Percentiles rank a stretch among this genome's conserved stretches.
Evolutionary conservation across 148 eudicot species (phyloP).

Genomic region (Limonium bicolor): DNA sequence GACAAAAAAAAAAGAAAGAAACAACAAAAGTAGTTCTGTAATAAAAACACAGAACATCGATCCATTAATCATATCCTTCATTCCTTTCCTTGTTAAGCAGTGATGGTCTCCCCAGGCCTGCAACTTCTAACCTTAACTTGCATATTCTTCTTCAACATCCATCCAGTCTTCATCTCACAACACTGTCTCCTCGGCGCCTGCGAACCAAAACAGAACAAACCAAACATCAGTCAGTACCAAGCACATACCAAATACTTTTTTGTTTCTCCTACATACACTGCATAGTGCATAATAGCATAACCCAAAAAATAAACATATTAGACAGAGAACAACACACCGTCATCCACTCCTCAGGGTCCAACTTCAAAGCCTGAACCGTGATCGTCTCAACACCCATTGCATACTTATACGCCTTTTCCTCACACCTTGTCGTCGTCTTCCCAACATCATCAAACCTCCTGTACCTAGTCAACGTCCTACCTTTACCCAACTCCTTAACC

Average conservation of each 20-base stretch:
- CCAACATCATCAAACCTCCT: constrained; percentile 20
- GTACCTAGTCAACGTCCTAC: constrained; percentile 30
- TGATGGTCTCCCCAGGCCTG: constrained; percentile 27
- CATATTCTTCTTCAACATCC: constrained; percentile 21
- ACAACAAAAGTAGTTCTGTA: no score
- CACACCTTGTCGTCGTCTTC: constrained; percentile 22
- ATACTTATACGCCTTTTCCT: constrained; percentile 15
- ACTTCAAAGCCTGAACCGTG: constrained; percentile 37
- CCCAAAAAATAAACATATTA: no score
- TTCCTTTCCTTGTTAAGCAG: no score
- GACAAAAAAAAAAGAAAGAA: no score
- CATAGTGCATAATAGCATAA: neutral
- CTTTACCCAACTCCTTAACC: constrained; percentile 24
- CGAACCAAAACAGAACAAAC: constrained; percentile 18
- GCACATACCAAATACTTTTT: constrained; percentile 24
- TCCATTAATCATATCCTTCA: no score
- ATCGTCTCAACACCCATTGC: constrained; percentile 33
- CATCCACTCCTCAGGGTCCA: constrained; percentile 28
- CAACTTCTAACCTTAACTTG: constrained; percentile 39
- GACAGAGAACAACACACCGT: constrained; percentile 31
- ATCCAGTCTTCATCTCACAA: constrained; percentile 34
- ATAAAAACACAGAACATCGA: no score
- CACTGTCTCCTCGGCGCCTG: constrained; percentile 59
- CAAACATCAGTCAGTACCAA: constrained; percentile 29
- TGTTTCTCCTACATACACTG: constrained; percentile 3